phyloP scores from a whole-genome alignment of 2,329 filamentous ascomycete species.

The Penicillium sp. region DNA sequence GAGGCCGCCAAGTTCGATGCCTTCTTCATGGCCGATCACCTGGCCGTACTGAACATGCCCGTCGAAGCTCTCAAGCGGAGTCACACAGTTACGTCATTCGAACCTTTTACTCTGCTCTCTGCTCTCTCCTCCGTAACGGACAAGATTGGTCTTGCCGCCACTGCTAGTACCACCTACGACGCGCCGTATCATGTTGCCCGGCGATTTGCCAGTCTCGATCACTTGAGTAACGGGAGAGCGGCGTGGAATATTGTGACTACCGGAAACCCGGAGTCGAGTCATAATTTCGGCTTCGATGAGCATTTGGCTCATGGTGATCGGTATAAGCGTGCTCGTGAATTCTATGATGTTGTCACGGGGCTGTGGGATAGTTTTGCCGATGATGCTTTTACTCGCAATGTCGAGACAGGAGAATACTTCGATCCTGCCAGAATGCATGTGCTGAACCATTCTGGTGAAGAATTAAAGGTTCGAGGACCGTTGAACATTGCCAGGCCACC shows the following conservation, averaged over 20 bases:
- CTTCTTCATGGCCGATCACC: constrained; percentile 59
- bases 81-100: constrained; percentile 60
- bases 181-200: constrained; percentile 55
- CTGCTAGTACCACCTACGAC: constrained; percentile 55
- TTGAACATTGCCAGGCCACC: constrained; percentile 55
- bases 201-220: constrained; percentile 54
- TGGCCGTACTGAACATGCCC: constrained; percentile 58
- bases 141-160: constrained; percentile 54
- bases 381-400: constrained; percentile 54
- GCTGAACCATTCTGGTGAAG: constrained; percentile 52
- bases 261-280: constrained; percentile 53
- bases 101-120: constrained; percentile 56
- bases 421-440: constrained; percentile 55
- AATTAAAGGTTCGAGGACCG: constrained; percentile 50
- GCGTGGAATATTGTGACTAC: constrained; percentile 59
- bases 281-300: constrained; percentile 54
- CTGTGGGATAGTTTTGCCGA: constrained; percentile 58
- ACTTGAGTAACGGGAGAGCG: constrained; percentile 51
- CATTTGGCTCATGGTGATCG: constrained; percentile 52
- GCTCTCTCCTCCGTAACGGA: constrained; percentile 52
- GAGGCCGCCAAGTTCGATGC: constrained; percentile 58
- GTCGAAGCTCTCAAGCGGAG: constrained; percentile 57
- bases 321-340: constrained; percentile 54
- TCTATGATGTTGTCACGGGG: constrained; percentile 55
- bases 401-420: constrained; percentile 50